Evolutionary conservation across 805 yeast species (phyloP).

Genomic region (Nakazawaea holstii): DNA sequence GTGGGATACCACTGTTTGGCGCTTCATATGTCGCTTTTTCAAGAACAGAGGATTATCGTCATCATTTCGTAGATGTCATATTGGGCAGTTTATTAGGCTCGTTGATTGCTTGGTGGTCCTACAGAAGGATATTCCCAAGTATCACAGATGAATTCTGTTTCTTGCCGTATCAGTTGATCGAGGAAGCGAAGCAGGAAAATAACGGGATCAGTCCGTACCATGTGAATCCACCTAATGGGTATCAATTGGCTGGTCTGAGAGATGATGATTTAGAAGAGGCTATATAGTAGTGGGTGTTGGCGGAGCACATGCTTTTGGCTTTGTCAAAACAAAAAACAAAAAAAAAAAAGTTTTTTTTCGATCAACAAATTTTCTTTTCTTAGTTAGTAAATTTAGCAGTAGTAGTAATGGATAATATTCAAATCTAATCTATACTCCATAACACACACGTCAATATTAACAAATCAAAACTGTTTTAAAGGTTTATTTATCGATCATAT

Average conservation of each 20-base stretch:
- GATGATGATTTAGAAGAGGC: background rate
- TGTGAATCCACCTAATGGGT: background rate
- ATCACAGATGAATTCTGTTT: slow-evolving; percentile 28
- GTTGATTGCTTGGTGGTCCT: slow-evolving; percentile 52
- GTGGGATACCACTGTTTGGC: slow-evolving; percentile 52
- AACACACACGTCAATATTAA: no score
- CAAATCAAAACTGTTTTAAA: no score
- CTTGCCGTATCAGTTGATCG: slow-evolving; percentile 29
- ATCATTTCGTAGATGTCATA: slow-evolving; percentile 81
- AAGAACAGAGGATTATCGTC: slow-evolving; percentile 89
- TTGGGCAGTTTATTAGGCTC: slow-evolving; percentile 69
- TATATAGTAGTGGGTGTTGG: background rate
- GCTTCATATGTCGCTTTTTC: slow-evolving; percentile 79
- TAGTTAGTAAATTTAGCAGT: no score
- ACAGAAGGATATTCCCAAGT: slow-evolving; percentile 47
- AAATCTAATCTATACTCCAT: no score
- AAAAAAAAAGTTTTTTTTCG: no score
- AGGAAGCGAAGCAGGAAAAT: slow-evolving; percentile 11
- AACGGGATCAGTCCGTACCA: background rate
- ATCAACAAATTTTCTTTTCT: no score
- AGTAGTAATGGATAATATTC: no score
- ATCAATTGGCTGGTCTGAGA: background rate
- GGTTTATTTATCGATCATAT: no score
- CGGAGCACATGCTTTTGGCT: background rate
- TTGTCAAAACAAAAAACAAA: no score